Conservation (phyloP, 1,139 yeast genomes). For the Candida neerlandica region DNA sequence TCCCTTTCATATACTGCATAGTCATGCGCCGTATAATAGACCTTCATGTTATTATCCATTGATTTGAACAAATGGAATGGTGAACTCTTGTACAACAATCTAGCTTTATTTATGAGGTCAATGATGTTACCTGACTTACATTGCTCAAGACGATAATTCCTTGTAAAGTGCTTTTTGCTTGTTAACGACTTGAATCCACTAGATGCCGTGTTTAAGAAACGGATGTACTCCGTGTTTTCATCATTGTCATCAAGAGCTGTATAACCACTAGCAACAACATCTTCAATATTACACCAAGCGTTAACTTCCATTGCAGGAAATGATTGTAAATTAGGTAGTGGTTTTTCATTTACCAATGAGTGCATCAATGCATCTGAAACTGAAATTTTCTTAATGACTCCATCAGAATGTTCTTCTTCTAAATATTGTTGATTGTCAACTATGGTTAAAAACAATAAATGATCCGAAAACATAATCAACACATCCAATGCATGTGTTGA, state of each 20-base stretch:
- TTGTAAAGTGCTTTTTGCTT: slow-evolving; percentile 14
- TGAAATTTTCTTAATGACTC: slow-evolving; percentile 51
- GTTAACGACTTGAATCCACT: slow-evolving; percentile 25
- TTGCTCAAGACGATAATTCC: slow-evolving; percentile 8
- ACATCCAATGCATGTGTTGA: slow-evolving; percentile 46
- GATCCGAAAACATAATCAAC: slow-evolving; percentile 79
- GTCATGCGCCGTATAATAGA: slow-evolving; percentile 85
- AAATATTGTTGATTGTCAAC: slow-evolving; percentile 42
- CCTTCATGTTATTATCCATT: slow-evolving; percentile 34
- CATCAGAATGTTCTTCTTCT: slow-evolving; percentile 22
- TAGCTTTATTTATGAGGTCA: slow-evolving; percentile 73
- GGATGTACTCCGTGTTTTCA: slow-evolving; percentile 23
- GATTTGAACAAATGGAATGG: slow-evolving; percentile 81
- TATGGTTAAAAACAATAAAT: slow-evolving; percentile 62
- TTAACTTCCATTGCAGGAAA: slow-evolving; percentile 71
- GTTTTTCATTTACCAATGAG: slow-evolving; percentile 82
- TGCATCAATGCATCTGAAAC: slow-evolving; percentile 86
- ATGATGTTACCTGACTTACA: slow-evolving; percentile 39
- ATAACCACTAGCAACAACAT: slow-evolving; percentile 51
- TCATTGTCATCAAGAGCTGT: slow-evolving; percentile 25
- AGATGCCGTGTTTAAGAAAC: slow-evolving; percentile 29
- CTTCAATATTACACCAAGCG: slow-evolving; percentile 68
- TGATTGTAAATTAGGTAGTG: slow-evolving; percentile 52
- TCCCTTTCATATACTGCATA: slow-evolving; percentile 59
- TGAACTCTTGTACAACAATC: slow-evolving; percentile 73